Conservation (phyloP, 2,329 filamentous ascomycete species). For the Nakataea oryzae region DNA sequence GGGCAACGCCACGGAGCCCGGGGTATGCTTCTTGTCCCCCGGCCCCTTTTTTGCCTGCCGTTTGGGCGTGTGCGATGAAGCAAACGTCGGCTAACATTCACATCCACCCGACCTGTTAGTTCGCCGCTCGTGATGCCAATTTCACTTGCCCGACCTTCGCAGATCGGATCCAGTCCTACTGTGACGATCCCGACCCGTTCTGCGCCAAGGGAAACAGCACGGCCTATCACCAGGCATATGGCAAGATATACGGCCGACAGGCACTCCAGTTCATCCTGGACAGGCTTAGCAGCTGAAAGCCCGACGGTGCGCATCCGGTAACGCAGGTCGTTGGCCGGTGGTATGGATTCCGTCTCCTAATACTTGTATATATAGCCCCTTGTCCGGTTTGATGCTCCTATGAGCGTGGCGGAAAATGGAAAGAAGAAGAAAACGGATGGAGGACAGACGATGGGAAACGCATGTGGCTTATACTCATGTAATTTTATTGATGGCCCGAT, state of each 20-base stretch:
- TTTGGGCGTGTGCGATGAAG: no score
- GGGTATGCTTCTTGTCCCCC: constrained; percentile 40
- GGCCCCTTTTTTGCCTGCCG: constrained; percentile 36
- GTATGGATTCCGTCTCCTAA: no score
- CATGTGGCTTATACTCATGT: not conserved
- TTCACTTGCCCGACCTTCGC: constrained; percentile 39
- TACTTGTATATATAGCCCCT: no score
- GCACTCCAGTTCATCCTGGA: constrained; percentile 47
- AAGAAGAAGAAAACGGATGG: no score
- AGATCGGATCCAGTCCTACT: constrained; percentile 45
- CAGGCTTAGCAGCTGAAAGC: constrained; percentile 23
- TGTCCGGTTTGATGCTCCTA: no score
- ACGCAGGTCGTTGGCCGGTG: no score
- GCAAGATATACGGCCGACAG: constrained; percentile 41
- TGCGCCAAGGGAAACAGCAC: constrained; percentile 47
- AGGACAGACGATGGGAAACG: no score
- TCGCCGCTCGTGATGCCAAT: constrained; percentile 43
- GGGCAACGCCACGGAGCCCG: constrained; percentile 42
- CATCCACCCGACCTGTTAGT: constrained; percentile 24
- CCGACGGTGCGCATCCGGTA: no score
- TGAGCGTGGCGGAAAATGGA: no score
- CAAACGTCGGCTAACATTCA: constrained; percentile 4
- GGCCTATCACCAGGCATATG: constrained; percentile 46
- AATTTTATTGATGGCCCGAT: no score
- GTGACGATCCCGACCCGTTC: constrained; percentile 48